phyloP scores from a whole-genome alignment of 768 basidiomycete species.

The Calocera cornea region DNA sequence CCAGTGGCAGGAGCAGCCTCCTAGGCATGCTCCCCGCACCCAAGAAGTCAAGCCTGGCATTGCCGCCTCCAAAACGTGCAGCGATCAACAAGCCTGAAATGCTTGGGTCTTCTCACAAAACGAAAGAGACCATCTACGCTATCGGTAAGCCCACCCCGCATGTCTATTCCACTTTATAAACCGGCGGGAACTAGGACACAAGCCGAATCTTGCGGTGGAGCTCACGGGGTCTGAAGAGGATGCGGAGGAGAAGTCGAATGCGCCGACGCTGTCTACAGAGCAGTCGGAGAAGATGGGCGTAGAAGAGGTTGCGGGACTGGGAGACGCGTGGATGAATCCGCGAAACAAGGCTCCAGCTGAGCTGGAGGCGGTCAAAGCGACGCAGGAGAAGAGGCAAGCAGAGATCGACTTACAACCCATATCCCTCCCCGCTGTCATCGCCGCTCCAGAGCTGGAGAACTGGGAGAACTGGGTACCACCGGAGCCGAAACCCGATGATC shows the following conservation, averaged over 20 bases:
- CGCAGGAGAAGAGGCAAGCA: background rate
- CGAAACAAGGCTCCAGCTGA: background rate
- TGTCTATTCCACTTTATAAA: background rate
- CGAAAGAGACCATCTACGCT: background rate
- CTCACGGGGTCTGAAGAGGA: background rate
- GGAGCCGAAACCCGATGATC: slow-evolving; percentile 57
- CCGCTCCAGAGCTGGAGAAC: background rate
- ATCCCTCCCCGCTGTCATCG: background rate
- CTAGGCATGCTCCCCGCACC: background rate
- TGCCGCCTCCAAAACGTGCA: background rate
- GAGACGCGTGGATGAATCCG: background rate
- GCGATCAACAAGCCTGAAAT: background rate
- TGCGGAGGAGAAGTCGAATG: background rate
- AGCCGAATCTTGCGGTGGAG: background rate
- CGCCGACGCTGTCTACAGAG: background rate
- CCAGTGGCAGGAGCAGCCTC: background rate
- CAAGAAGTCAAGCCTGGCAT: background rate
- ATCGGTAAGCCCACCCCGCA: background rate
- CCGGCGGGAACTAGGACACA: background rate
- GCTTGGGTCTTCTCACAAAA: background rate
- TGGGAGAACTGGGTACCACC: slow-evolving; percentile 49
- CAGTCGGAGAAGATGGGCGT: background rate
- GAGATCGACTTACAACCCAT: background rate
- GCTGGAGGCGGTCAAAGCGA: background rate
- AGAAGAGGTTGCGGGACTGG: background rate